Base-by-base conservation (phyloP, 192 early-diverging fungal genomes). In the Chytriomyces confervae region DNA sequence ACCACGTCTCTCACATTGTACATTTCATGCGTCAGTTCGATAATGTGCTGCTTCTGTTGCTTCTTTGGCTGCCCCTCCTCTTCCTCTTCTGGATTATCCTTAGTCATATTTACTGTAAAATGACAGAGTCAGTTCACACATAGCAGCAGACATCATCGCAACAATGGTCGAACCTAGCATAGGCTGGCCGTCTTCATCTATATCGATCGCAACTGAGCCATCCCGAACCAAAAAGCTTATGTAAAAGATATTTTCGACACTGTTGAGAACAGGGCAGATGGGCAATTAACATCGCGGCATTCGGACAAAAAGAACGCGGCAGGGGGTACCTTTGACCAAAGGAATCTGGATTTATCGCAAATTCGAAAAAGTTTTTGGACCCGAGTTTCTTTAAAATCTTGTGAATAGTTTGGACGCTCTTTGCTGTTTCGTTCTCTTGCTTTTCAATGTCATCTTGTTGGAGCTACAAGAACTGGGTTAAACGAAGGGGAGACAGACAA, bases 241-340 rank as follows among this genome's bases (percentile, higher is more conserved):
- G 68, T 97, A 96, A 79, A 99, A 99, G 57, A 99, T 87, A 81
- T 99, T 99, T 79, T 99, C 97, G 4, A 99, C 91, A 5, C 78
- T 36, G 36, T 36, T 74, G 16, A 20, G 20, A 65, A 0, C 24
- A 27, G 24, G 24, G 0, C 24, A 61, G 45, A 60, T 3, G 9
- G 16, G 9, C 5, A 11, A n/a, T 24, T 18, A 36, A 5, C 20
- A 43, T 61, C 18, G 16, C 18, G 16, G 10, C 11, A 43, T 43
- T 36, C 9, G 20, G 53, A 60, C n/a, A 20, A 36, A 49, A 61
- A 23, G 11, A 18, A 36, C 11, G 16, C 63, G 10, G 94, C 27
- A 65, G 63, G 27, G 11, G 23, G 11, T 48, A 74, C 72, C 72
- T 93, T 85, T 99, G 97, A 6, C 90, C 84, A 81, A 97, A 97